Evolutionary conservation across 352 stramenopile species (phyloP).

Genomic region (Aphanomyces cochlioides): DNA sequence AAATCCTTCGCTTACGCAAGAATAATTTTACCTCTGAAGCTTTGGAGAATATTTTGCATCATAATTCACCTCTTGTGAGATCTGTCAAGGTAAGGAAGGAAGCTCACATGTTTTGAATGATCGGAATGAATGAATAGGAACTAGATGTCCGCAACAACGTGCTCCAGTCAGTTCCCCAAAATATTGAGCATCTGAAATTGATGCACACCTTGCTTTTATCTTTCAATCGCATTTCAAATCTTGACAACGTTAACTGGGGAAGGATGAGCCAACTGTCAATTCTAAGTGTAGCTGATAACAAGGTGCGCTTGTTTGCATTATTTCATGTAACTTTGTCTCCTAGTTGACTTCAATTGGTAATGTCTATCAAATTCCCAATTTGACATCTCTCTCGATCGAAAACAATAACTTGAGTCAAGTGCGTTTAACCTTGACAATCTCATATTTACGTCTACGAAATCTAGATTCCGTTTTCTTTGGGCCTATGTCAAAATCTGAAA

Average conservation of each 20-base stretch:
- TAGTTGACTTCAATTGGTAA: slow-evolving; percentile 43
- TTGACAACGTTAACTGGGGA: slow-evolving; percentile 60
- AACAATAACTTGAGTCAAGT: slow-evolving; percentile 77
- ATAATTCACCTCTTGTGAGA: slow-evolving; percentile 38
- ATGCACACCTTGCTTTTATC: slow-evolving; percentile 65
- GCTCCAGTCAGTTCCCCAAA: slow-evolving; percentile 42
- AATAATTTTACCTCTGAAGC: slow-evolving; percentile 55
- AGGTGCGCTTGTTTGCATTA: slow-evolving; percentile 29
- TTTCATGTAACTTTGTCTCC: not conserved
- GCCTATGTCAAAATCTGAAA: slow-evolving; percentile 54
- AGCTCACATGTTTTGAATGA: not conserved
- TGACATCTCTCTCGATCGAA: slow-evolving; percentile 75
- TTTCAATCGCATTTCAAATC: slow-evolving; percentile 68
- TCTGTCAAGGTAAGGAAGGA: slow-evolving; percentile 36
- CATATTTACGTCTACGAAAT: too few relatives aligned
- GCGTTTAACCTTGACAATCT: too few relatives aligned
- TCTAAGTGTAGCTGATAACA: slow-evolving; percentile 76
- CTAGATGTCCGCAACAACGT: slow-evolving; percentile 73
- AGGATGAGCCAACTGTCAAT: slow-evolving; percentile 46
- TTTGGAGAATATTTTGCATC: slow-evolving; percentile 35
- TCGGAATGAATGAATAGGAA: slow-evolving; percentile 39
- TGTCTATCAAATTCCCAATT: slow-evolving; percentile 53
- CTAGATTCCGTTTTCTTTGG: slow-evolving; percentile 53
- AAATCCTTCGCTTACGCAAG: slow-evolving; percentile 66
- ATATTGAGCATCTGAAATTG: slow-evolving; percentile 38